These are phyloP conservation scores for Taiozyma onychis DNA, from an alignment of 1,139 yeast species.

Conservation along the genomic window DNA sequence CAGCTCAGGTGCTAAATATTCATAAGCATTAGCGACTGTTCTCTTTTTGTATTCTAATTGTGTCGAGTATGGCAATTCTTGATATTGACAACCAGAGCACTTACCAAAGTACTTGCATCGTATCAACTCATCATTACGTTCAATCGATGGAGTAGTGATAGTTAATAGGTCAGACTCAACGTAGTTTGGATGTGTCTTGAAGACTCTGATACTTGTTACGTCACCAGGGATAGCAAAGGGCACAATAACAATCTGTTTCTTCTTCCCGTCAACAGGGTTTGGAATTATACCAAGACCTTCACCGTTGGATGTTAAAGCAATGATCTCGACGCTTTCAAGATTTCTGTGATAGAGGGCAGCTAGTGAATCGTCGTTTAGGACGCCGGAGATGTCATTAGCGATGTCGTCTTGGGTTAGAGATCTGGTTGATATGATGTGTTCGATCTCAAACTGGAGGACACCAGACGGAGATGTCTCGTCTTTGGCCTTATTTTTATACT, in stretches of 20 bases:
- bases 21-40: constrained; percentile 79
- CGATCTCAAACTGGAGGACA: constrained; percentile 69
- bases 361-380: constrained; percentile 54
- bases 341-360: constrained; percentile 51
- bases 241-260: constrained; percentile 47
- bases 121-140: constrained; percentile 50
- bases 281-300: constrained; percentile 64
- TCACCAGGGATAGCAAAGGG: constrained; percentile 94
- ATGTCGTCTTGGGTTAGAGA: constrained; percentile 43
- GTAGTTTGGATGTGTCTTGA: constrained; percentile 71
- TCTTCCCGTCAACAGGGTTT: constrained; percentile 45
- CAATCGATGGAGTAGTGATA: constrained; percentile 38
- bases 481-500: constrained; percentile 51
- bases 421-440: constrained; percentile 44
- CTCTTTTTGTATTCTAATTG: constrained; percentile 69
- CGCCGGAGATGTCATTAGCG: constrained; percentile 55
- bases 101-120: constrained; percentile 72
- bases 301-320: constrained; percentile 67
- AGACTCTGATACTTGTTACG: constrained; percentile 58
- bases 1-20: constrained; percentile 58
- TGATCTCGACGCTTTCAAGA: constrained; percentile 52
- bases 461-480: constrained; percentile 84
- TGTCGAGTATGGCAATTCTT: constrained; percentile 63
- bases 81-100: constrained; percentile 94
- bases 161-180: constrained; percentile 70